Evolutionary conservation across 148 eudicot species (phyloP).

Genomic region (Hydrangea macrophylla): DNA sequence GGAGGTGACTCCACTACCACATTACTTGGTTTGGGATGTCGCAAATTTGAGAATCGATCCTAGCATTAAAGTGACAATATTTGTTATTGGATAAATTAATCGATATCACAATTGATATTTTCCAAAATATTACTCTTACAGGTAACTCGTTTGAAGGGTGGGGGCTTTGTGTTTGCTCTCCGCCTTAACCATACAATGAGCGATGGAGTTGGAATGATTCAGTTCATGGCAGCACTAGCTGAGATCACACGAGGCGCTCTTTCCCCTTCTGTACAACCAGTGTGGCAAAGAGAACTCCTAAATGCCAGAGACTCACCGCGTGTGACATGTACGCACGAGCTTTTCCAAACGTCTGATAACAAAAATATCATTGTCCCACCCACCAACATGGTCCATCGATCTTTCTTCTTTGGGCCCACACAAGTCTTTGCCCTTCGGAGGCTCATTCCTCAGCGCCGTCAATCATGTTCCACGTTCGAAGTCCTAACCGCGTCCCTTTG

Average conservation of each 20-base stretch:
- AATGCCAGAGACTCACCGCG: constrained; percentile 10
- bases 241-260: constrained; percentile 21
- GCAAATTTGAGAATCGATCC: no score
- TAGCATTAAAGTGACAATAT: no score
- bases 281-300: constrained; percentile 26
- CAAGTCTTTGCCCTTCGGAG: constrained; percentile 14
- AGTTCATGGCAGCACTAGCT: constrained; percentile 9
- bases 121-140: no score
- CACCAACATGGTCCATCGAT: constrained; percentile 4
- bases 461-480: constrained; percentile 8
- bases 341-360: constrained; percentile 1
- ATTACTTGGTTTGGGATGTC: no score
- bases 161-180: constrained; percentile 18
- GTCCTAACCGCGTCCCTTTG: constrained; percentile 19
- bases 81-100: no score
- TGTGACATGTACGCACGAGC: constrained; percentile 15
- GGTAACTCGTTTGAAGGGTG: constrained; percentile 22
- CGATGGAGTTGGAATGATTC: constrained; percentile 13
- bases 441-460: neutral
- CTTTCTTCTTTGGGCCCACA: constrained; percentile 17
- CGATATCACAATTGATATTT: no score
- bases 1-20: no score
- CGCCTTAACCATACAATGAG: constrained; percentile 19
- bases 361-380: neutral
- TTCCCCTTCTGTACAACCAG: constrained; percentile 18